phyloP scores from a whole-genome alignment of 169 alveolate genomes.

The Eimeria nieschulzi region DNA sequence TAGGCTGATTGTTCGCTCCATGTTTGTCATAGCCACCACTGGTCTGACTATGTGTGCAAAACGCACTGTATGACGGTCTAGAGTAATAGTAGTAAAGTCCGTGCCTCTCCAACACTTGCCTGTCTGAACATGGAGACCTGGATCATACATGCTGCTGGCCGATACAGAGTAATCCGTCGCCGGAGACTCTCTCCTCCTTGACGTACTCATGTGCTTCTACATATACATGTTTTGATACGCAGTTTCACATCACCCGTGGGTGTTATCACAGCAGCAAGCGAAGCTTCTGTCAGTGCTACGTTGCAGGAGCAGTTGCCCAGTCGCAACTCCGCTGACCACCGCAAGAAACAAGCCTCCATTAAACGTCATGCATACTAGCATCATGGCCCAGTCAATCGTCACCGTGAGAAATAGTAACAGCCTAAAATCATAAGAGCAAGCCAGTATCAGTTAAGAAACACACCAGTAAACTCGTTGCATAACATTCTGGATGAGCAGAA shows the following conservation, averaged over 20 bases:
- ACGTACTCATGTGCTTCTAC: too few relatives aligned
- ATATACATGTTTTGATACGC: too few relatives aligned
- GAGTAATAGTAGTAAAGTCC: too few relatives aligned
- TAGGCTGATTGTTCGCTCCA: too few relatives aligned
- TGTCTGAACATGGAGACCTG: too few relatives aligned
- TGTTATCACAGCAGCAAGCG: slow-evolving; percentile 19
- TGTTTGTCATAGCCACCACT: too few relatives aligned
- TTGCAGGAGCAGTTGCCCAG: slow-evolving; percentile 54
- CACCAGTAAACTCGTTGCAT: not conserved
- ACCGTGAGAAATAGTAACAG: slow-evolving; percentile 36
- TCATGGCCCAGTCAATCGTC: slow-evolving; percentile 72
- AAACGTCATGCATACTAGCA: slow-evolving; percentile 75
- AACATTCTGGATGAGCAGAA: not conserved
- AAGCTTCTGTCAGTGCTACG: not conserved
- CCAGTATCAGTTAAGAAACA: not conserved
- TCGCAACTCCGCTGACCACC: slow-evolving; percentile 68
- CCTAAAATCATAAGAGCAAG: slow-evolving; percentile 43
- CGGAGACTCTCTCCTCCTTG: too few relatives aligned
- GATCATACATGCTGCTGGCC: too few relatives aligned
- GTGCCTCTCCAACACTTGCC: too few relatives aligned
- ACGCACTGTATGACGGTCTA: too few relatives aligned
- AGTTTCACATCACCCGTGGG: slow-evolving; percentile 26
- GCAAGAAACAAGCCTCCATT: slow-evolving; percentile 70
- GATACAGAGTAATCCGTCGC: too few relatives aligned
- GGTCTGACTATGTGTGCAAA: too few relatives aligned